A percentile compares a stretch with the other conserved stretches of the same genome.
Conservation (phyloP, 208 protist species). For the Willaertia magna region DNA sequence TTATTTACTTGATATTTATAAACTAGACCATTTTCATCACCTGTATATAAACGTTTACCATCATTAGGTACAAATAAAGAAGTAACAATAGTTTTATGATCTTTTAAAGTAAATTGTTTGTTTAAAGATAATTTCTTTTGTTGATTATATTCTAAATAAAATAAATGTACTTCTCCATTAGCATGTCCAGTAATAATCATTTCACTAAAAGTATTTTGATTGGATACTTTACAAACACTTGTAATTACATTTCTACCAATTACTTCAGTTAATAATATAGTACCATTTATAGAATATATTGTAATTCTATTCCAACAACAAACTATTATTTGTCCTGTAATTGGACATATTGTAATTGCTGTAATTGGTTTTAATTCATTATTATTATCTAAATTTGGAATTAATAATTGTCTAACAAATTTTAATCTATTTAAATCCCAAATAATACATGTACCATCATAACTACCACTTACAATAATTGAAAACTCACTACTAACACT, state of each 20-base stretch:
- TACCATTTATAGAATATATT: not conserved
- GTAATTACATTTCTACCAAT: not conserved
- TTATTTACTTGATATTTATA: not conserved
- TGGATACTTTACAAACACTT: too few species aligned
- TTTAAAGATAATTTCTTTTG: not conserved
- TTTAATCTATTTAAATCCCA: constrained; percentile 16
- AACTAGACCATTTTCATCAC: not conserved
- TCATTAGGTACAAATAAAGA: not conserved
- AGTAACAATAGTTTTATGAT: not conserved
- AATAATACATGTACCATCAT: constrained; percentile 14
- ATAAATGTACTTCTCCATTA: not conserved
- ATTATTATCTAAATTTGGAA: not conserved
- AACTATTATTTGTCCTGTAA: not conserved
- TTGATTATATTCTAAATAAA: not conserved
- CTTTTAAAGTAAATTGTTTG: not conserved
- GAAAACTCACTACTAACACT: not conserved
- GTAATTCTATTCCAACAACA: not conserved
- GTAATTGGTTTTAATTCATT: not conserved
- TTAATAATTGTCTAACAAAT: constrained; percentile 10
- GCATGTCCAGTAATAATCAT: not conserved
- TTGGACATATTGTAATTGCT: not conserved
- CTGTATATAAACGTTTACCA: not conserved
- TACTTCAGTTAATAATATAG: not conserved
- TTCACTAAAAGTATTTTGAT: not conserved
- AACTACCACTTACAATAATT: constrained; percentile 7